Base-by-base conservation (phyloP, 495 filamentous ascomycete species). In the Neurospora africana region DNA sequence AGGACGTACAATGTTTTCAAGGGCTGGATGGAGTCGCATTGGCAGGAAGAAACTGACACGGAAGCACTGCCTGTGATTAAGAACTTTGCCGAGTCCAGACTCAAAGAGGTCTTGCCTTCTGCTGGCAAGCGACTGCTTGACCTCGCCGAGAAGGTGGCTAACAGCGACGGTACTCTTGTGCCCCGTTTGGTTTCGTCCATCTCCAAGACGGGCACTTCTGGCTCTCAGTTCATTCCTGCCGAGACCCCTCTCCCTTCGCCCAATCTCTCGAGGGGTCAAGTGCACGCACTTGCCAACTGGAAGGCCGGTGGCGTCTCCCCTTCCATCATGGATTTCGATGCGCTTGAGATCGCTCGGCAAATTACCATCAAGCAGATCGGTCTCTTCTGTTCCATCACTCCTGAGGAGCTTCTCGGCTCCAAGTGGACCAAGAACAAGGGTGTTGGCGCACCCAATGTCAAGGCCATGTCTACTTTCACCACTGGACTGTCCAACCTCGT, bases 1-100 rank as follows among this genome's bases (percentile, higher is more conserved):
- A 89, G 96, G 19, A 93, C 98, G 0, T 98, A 97, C 84, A 98
- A 99, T 78, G 89, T 94, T 44, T 92, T 98, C 84, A 99, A 99
- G 81, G 90, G 91, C 38, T 99, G 96, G 96, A 82, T 99, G 5
- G 96, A 99, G 81, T 94, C 91, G 3, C 93, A 98, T 81, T 99
- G 96, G 96, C 89, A 91, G 35, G 88, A 91, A 72, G 89, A 93
- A 36, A 86, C 89, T 35, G 96, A 99, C 79, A 83, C 85, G 71
- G 86, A 86, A 7, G 93, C 94, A 7, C 83, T 98, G 41, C 84
- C 87, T 0, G 84, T 91, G 68, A 95, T 99, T 73, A 81, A 89
- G 33, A 79, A 86, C 30, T 99, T 99, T 78, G 93, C 95, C 35
- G 87, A 88, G 74, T 89, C 86, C 36, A 88, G 89, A 72, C 84